phyloP scores from a whole-genome alignment of 1,284 basidiomycete genomes.

The Hemileia vastatrix region DNA sequence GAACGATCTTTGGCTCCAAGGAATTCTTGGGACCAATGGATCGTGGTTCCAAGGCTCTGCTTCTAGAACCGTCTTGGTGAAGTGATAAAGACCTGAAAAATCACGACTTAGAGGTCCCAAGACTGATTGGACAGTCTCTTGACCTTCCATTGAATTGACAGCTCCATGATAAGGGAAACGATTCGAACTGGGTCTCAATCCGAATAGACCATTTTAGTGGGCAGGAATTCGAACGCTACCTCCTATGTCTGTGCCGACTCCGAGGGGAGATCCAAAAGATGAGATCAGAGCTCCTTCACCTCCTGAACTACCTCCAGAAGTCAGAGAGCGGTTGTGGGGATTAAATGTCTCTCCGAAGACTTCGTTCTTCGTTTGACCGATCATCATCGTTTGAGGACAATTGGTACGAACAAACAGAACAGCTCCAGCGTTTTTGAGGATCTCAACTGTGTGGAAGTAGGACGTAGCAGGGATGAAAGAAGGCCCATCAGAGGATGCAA shows the following conservation, averaged over 20 bases:
- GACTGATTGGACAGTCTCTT: slow-evolving; percentile 61
- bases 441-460: not conserved
- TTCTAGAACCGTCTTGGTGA: slow-evolving; percentile 55
- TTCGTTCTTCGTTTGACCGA: slow-evolving; percentile 47
- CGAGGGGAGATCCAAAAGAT: slow-evolving; percentile 54
- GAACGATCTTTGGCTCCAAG: slow-evolving; percentile 49
- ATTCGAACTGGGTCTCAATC: slow-evolving; percentile 59
- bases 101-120: slow-evolving; percentile 60
- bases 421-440: slow-evolving; percentile 55
- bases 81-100: slow-evolving; percentile 55
- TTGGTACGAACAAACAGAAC: slow-evolving; percentile 63
- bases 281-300: slow-evolving; percentile 58
- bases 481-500: not conserved
- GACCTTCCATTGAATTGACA: slow-evolving; percentile 52
- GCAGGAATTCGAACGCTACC: slow-evolving; percentile 62
- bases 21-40: slow-evolving; percentile 55
- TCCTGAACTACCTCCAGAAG: slow-evolving; percentile 56
- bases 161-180: slow-evolving; percentile 60
- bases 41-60: slow-evolving; percentile 61
- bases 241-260: slow-evolving; percentile 62
- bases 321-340: slow-evolving; percentile 53
- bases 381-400: slow-evolving; percentile 56
- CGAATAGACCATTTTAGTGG: slow-evolving; percentile 58
- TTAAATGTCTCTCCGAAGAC: slow-evolving; percentile 62
- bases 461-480: not conserved